Conservation (phyloP, 2,329 filamentous ascomycete genomes). For the Cylindrodendrum hubeiense region DNA sequence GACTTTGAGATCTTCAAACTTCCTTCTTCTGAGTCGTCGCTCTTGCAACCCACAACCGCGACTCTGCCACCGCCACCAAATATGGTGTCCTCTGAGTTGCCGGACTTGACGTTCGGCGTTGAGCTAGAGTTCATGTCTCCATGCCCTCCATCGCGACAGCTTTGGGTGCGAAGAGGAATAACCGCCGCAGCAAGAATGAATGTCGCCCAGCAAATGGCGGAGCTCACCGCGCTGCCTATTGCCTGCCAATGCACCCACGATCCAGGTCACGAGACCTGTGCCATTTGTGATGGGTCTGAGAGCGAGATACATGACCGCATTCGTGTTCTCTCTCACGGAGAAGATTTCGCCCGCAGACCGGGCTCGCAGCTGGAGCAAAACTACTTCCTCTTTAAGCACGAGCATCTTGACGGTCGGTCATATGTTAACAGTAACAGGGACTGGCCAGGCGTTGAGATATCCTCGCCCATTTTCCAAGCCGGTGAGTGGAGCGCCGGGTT, state of each 20-base stretch:
- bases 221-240: neutral
- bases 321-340: neutral
- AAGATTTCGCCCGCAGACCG: neutral
- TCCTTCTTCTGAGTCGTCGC: too few relatives aligned
- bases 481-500: slow-evolving; percentile 35
- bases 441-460: slow-evolving; percentile 37
- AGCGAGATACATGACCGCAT: neutral
- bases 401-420: slow-evolving; percentile 2
- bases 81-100: neutral
- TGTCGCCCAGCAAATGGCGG: slow-evolving; percentile 11
- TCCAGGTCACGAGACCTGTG: neutral
- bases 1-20: neutral
- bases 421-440: neutral
- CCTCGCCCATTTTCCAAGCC: slow-evolving; percentile 32
- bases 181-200: slow-evolving; percentile 14
- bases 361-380: neutral
- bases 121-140: slow-evolving; percentile 41
- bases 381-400: slow-evolving; percentile 32
- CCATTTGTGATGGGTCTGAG: slow-evolving; percentile 4
- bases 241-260: slow-evolving; percentile 21
- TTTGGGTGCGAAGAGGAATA: neutral
- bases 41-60: too few relatives aligned
- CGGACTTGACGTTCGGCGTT: slow-evolving; percentile 35
- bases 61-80: too few relatives aligned
- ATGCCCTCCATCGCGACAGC: neutral